These are phyloP conservation scores for Aureobasidium sp. DNA, from an alignment of 2,329 filamentous ascomycete species.

Conservation along the genomic window DNA sequence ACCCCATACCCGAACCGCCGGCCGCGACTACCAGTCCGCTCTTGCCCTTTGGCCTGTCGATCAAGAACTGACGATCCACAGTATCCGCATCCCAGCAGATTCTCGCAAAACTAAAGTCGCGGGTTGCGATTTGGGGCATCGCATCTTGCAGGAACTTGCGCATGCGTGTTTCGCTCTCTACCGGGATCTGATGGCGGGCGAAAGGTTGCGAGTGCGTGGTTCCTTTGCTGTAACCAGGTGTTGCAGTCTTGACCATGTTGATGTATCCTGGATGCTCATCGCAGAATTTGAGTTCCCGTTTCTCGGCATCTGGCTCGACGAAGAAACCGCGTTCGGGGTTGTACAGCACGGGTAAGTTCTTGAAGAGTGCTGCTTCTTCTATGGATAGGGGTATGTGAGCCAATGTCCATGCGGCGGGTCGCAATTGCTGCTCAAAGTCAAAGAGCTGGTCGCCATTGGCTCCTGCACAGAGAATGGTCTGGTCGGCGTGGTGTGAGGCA, in stretches of 20 bases:
- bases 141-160: slow-evolving; percentile 44
- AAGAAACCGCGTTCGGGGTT: slow-evolving; percentile 46
- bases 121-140: slow-evolving; percentile 47
- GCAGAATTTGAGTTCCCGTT: slow-evolving; percentile 43
- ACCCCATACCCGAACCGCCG: slow-evolving; percentile 48
- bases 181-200: slow-evolving; percentile 41
- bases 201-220: slow-evolving; percentile 35
- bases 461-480: slow-evolving; percentile 44
- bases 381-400: slow-evolving; percentile 44
- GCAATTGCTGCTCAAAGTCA: slow-evolving; percentile 46
- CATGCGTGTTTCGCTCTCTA: slow-evolving; percentile 42
- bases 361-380: slow-evolving; percentile 41
- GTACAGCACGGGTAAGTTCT: slow-evolving; percentile 43
- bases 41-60: slow-evolving; percentile 42
- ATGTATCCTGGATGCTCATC: slow-evolving; percentile 53
- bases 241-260: slow-evolving; percentile 35
- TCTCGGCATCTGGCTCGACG: slow-evolving; percentile 43
- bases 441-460: slow-evolving; percentile 42
- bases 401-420: slow-evolving; percentile 50
- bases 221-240: slow-evolving; percentile 18
- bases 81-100: slow-evolving; percentile 55
- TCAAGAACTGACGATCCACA: slow-evolving; percentile 47
- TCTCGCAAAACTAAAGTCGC: slow-evolving; percentile 44
- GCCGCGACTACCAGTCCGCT: slow-evolving; percentile 42
- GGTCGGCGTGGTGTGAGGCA: slow-evolving; percentile 34